phyloP scores from a whole-genome alignment of 2,329 filamentous ascomycete genomes.

The Juglanconis sp. region DNA sequence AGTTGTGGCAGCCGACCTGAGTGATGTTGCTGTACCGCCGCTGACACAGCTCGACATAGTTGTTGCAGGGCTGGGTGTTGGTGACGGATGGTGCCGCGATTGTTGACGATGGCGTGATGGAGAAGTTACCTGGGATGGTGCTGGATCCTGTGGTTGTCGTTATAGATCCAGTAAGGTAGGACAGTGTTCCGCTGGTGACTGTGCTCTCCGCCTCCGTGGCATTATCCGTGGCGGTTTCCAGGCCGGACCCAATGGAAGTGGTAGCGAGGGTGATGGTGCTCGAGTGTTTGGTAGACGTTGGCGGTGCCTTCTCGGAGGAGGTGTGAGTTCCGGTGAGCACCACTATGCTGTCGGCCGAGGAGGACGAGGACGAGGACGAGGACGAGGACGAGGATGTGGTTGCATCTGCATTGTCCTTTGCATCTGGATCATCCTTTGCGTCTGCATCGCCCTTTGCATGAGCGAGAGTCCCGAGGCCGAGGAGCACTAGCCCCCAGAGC shows the following conservation, averaged over 20 bases:
- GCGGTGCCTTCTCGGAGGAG: slow-evolving; percentile 31
- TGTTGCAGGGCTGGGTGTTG: slow-evolving; percentile 79
- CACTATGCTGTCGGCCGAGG: slow-evolving; percentile 28
- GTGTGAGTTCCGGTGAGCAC: slow-evolving; percentile 33
- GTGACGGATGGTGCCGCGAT: slow-evolving; percentile 44
- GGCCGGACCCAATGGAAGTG: slow-evolving; percentile 19
- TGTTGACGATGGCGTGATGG: slow-evolving; percentile 38
- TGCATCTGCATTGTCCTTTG: background rate
- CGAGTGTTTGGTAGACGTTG: slow-evolving; percentile 44
- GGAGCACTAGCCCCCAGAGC: slow-evolving; percentile 16
- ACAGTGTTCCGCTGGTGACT: slow-evolving; percentile 30
- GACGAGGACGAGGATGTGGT: background rate
- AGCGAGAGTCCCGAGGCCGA: slow-evolving; percentile 9
- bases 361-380: background rate
- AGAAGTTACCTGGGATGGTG: slow-evolving; percentile 36
- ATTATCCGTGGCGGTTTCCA: slow-evolving; percentile 26
- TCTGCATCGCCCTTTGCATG: background rate
- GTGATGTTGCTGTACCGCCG: slow-evolving; percentile 81
- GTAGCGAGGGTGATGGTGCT: slow-evolving; percentile 35
- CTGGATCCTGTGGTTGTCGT: slow-evolving; percentile 28
- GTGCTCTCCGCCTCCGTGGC: slow-evolving; percentile 27
- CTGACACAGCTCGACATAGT: slow-evolving; percentile 71
- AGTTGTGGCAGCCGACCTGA: slow-evolving; percentile 75
- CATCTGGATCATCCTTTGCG: background rate
- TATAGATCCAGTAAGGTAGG: slow-evolving; percentile 45